Conservation (phyloP, 2,329 filamentous ascomycete genomes). For the Curvularia lunata region DNA sequence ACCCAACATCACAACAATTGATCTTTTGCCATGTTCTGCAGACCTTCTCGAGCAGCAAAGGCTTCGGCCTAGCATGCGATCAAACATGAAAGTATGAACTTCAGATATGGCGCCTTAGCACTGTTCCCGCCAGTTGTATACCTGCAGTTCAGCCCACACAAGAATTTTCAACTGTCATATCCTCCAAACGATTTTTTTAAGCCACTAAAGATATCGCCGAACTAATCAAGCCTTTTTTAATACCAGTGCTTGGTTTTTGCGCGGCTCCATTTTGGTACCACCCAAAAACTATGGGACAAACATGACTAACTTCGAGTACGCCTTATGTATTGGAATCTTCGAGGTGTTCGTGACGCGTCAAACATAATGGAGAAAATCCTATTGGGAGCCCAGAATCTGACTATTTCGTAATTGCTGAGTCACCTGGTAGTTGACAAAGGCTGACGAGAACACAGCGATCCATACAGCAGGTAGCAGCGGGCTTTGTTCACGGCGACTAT, state of each 20-base stretch:
- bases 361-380: not conserved
- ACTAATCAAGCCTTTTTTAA: not conserved
- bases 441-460: not conserved
- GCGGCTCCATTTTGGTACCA: not conserved
- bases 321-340: too few species aligned
- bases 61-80: not conserved
- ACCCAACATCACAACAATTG: not conserved
- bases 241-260: not conserved
- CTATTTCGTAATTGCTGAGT: not conserved
- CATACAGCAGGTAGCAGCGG: not conserved
- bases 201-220: not conserved
- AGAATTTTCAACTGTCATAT: not conserved
- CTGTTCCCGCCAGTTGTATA: not conserved
- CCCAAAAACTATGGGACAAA: not conserved
- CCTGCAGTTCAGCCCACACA: too few species aligned
- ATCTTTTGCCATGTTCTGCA: not conserved
- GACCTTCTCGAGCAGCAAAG: not conserved
- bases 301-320: too few species aligned
- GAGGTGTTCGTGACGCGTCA: not conserved
- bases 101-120: too few species aligned
- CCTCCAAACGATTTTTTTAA: not conserved
- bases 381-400: too few species aligned
- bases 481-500: not conserved
- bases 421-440: not conserved
- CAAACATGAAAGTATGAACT: not conserved